Percentiles rank a stretch among this genome's conserved stretches.
Conservation (phyloP, 2,329 filamentous ascomycete species). For the Fusarium dlaminii region DNA sequence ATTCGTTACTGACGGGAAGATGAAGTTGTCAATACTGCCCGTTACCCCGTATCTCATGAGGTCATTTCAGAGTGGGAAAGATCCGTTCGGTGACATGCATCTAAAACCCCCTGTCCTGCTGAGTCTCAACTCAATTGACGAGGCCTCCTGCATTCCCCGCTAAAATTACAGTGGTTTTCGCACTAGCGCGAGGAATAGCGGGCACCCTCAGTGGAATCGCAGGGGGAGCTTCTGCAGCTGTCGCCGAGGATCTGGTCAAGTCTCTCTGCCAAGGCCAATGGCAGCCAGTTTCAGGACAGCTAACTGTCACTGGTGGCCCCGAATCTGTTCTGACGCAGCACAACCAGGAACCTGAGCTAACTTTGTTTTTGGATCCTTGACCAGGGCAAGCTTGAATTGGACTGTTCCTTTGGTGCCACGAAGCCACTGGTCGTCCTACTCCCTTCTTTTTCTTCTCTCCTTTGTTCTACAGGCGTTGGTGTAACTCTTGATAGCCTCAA, state of each 20-base stretch:
- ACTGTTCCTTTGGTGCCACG: constrained; percentile 33
- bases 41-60: constrained; percentile 4
- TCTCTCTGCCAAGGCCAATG: constrained; percentile 36
- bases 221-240: constrained; percentile 26
- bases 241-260: constrained; percentile 36
- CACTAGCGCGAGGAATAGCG: constrained; percentile 17
- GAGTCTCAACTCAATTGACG: constrained; percentile 28
- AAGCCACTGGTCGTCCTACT: constrained; percentile 15
- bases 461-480: constrained; percentile 15
- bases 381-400: constrained; percentile 21
- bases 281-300: constrained; percentile 27
- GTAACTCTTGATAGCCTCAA: constrained; percentile 17
- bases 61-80: constrained; percentile 13
- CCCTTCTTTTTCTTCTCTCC: constrained; percentile 17
- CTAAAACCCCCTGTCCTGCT: constrained; percentile 31
- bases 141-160: constrained; percentile 31
- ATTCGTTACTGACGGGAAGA: not conserved
- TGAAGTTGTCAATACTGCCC: not conserved
- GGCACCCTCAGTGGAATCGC: constrained; percentile 13
- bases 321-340: constrained; percentile 15
- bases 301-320: constrained; percentile 30
- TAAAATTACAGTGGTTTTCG: constrained; percentile 1
- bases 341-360: constrained; percentile 9
- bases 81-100: constrained; percentile 21
- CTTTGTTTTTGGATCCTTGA: constrained; percentile 19